A percentile compares a stretch with the other conserved stretches of the same genome.
phyloP scores from a whole-genome alignment of 192 early-diverging fungal species.

The Jimgerdemannia lactiflua region DNA sequence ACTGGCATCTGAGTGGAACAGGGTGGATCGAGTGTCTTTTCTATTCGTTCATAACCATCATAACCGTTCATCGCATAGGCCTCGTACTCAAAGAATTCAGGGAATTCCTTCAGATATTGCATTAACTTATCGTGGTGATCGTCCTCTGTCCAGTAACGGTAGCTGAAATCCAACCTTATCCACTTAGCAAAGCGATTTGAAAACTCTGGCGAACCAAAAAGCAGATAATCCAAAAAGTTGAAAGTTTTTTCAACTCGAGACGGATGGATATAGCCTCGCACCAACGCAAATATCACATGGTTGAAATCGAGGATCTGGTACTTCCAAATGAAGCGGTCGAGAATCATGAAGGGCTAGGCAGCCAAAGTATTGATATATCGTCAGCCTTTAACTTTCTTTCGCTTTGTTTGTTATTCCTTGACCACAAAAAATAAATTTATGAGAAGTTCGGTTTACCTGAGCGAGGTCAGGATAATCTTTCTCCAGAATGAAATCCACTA shows the following conservation, averaged over 20 bases:
- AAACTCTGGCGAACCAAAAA: constrained; percentile 51
- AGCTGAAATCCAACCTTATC: constrained; percentile 59
- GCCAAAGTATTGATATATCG: not conserved
- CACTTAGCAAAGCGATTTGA: constrained; percentile 57
- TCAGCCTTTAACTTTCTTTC: too few relatives aligned
- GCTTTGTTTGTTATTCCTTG: too few relatives aligned
- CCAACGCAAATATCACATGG: constrained; percentile 66
- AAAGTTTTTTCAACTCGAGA: constrained; percentile 46
- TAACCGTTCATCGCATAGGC: constrained; percentile 47
- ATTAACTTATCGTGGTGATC: constrained; percentile 61
- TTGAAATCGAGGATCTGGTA: constrained; percentile 66
- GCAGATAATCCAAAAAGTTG: constrained; percentile 46
- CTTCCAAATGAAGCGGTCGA: constrained; percentile 72
- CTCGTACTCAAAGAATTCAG: constrained; percentile 76
- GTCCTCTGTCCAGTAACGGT: constrained; percentile 71
- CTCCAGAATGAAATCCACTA: constrained; percentile 62
- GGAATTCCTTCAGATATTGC: constrained; percentile 60
- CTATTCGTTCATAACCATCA: constrained; percentile 19
- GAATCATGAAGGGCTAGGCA: constrained; percentile 27
- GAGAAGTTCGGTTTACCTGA: not conserved
- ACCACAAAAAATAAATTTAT: not conserved
- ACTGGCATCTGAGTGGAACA: constrained; percentile 58
- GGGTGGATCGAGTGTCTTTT: constrained; percentile 53
- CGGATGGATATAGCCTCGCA: constrained; percentile 52
- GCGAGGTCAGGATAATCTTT: constrained; percentile 24